Conservation (phyloP, 2,329 filamentous ascomycete species). For the Aureobasidium sp. region DNA sequence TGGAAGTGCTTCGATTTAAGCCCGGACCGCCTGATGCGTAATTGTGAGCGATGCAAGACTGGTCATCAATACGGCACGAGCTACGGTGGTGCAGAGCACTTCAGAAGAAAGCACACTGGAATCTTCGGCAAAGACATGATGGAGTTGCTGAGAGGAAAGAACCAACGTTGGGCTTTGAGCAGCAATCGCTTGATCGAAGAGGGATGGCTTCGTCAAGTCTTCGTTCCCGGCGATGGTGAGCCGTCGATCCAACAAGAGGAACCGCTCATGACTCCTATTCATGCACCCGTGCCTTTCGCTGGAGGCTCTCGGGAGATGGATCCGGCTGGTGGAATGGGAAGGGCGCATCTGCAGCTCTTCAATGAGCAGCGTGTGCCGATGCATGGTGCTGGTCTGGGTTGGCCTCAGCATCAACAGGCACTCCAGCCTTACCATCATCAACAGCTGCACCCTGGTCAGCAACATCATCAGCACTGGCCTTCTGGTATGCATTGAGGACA, state of each 20-base stretch:
- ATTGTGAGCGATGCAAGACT: conserved; percentile 74
- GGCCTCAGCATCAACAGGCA: neutral
- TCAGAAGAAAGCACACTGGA: conserved; percentile 62
- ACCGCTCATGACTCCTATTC: neutral
- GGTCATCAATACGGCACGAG: conserved; percentile 80
- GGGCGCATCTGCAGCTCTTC: neutral
- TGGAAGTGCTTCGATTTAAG: conserved; percentile 56
- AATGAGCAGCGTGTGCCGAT: neutral
- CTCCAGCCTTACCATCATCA: neutral
- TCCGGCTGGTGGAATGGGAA: neutral
- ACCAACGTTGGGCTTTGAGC: neutral
- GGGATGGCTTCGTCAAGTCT: conserved; percentile 3
- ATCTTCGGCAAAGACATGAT: conserved; percentile 3
- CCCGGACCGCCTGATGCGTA: conserved; percentile 56
- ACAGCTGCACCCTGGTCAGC: neutral
- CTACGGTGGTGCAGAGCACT: conserved; percentile 89
- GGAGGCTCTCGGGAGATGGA: neutral
- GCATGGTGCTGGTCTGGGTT: neutral
- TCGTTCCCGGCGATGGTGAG: neutral
- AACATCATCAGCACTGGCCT: neutral
- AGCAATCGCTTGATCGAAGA: conserved; percentile 3
- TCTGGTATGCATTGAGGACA: neutral
- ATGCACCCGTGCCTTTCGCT: neutral
- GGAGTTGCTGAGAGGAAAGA: conserved; percentile 5
- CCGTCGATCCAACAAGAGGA: neutral